Percentiles rank a stretch among this genome's conserved stretches.
These are phyloP conservation scores for Curvularia sp. DNA, from an alignment of 2,329 filamentous ascomycete species.

Conservation along the genomic window DNA sequence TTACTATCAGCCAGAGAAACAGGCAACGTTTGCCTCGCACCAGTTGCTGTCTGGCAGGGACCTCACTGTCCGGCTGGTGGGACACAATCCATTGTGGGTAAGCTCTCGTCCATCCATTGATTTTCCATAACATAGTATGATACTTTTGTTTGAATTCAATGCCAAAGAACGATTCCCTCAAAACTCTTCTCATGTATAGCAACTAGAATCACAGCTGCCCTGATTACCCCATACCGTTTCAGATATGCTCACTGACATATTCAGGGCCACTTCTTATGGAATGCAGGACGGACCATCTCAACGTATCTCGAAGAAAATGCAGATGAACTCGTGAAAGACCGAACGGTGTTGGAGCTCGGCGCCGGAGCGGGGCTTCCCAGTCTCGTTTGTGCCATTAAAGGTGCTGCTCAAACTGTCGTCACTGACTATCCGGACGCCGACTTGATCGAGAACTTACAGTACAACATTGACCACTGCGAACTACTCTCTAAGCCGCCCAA, in stretches of 20 bases:
- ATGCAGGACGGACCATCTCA: slow-evolving; percentile 80
- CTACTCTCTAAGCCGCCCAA: slow-evolving; percentile 49
- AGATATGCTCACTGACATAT: slow-evolving; percentile 25
- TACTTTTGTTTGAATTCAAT: slow-evolving; percentile 1
- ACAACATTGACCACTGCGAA: slow-evolving; percentile 72
- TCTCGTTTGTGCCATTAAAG: slow-evolving; percentile 76
- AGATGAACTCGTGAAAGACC: slow-evolving; percentile 65
- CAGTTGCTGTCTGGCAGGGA: slow-evolving; percentile 70
- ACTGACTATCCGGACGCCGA: slow-evolving; percentile 90
- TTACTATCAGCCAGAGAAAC: slow-evolving; percentile 79
- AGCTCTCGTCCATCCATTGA: slow-evolving; percentile 31
- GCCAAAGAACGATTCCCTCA: neutral
- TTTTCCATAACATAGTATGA: slow-evolving; percentile 4
- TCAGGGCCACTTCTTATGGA: slow-evolving; percentile 85
- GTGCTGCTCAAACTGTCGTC: slow-evolving; percentile 72
- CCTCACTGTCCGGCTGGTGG: slow-evolving; percentile 78
- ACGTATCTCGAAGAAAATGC: slow-evolving; percentile 77
- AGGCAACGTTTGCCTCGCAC: slow-evolving; percentile 76
- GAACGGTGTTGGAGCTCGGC: slow-evolving; percentile 85
- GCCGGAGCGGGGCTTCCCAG: slow-evolving; percentile 86
- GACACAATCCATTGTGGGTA: slow-evolving; percentile 86
- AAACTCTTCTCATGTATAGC: neutral
- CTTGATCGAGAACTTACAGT: slow-evolving; percentile 78
- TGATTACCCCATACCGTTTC: neutral
- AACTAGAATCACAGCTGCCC: neutral